Evolutionary conservation across 1,284 basidiomycete genomes (phyloP), one percentile per base, ranked within the genome.

Genomic region (Papiliotrema nemorosa): DNA sequence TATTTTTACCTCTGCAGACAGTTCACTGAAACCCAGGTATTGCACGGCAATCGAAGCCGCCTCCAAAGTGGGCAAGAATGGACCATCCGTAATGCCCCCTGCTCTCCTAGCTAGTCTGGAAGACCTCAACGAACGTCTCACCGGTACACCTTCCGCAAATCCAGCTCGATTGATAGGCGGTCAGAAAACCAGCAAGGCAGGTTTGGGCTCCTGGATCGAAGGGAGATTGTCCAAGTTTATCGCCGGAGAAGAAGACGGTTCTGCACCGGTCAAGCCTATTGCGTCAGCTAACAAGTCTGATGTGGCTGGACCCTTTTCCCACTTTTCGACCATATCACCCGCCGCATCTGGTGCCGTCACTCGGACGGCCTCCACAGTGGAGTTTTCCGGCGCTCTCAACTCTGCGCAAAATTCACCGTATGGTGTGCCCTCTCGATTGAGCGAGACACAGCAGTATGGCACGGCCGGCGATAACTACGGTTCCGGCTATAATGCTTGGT

Each of bases 221-320:
- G 88, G 88, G n/a, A 82, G 88, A 13, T 84, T 99, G 60, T 92
- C 91, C 26, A 96, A 96, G 70, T 88, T 99, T 62, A 94, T 99
- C 55, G 90, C 93, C 13, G 96, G 92, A 2, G 91, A 94, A 51
- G 81, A 81, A 77, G 62, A 71, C 73, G 55, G 76, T 67, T 52
- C 42, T 13, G 20, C 35, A 24, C 16, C 59, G 21, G 54, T 64
- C 21, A 62, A 70, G 43, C 45, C 59, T 16, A 37, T 52, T 13
- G 14, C 59, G 0, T 47, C 52, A n/a, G 20, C 25, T 39, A 24
- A 5, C 12, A 14, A 18, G 22, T 20, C 22, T 13, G 47, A 49
- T 14, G 9, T 14, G 7, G 27, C 35, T 12, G 94, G 93, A 0
- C 90, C 94, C 6, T 98, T 98, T 75, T 85, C 90, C 20, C 91